phyloP scores from a whole-genome alignment of 139 green algal genomes.

The Edaphochlamys debaryana region DNA sequence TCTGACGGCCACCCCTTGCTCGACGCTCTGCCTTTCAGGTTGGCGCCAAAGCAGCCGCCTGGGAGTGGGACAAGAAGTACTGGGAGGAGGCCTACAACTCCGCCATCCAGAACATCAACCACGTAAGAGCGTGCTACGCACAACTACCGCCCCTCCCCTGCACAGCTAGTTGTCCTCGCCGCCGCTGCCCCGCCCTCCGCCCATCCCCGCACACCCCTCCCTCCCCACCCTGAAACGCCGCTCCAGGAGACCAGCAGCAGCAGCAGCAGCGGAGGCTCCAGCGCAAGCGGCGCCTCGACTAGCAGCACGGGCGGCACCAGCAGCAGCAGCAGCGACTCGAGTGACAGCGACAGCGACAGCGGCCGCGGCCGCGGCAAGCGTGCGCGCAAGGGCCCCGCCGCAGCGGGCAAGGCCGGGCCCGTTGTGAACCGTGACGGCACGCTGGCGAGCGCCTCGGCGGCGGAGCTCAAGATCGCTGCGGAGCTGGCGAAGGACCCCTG shows the following conservation, averaged over 20 bases:
- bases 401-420: not conserved
- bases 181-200: too few relatives aligned
- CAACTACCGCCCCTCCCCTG: too few relatives aligned
- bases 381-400: not conserved
- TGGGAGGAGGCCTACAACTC: conserved; percentile 86
- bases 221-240: too few relatives aligned
- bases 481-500: conserved; percentile 70
- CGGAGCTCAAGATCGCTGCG: conserved; percentile 73
- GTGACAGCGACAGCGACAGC: conserved; percentile 43
- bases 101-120: conserved; percentile 53
- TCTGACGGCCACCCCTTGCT: too few relatives aligned
- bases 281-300: too few relatives aligned
- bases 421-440: conserved; percentile 78
- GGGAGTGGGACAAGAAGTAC: conserved; percentile 78
- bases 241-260: too few relatives aligned
- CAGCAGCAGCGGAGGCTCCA: too few relatives aligned
- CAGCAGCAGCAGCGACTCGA: conserved; percentile 15
- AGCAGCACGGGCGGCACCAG: conserved; percentile 3
- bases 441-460: conserved; percentile 46
- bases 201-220: too few relatives aligned
- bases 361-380: conserved; percentile 16
- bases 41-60: conserved; percentile 56
- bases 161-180: too few relatives aligned
- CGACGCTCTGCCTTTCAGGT: too few relatives aligned
- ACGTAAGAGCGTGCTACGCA: too few relatives aligned